These are phyloP conservation scores for Rutidosis leptorrhynchoides DNA, from an alignment of 129 eudicot species.

Conservation along the genomic window DNA sequence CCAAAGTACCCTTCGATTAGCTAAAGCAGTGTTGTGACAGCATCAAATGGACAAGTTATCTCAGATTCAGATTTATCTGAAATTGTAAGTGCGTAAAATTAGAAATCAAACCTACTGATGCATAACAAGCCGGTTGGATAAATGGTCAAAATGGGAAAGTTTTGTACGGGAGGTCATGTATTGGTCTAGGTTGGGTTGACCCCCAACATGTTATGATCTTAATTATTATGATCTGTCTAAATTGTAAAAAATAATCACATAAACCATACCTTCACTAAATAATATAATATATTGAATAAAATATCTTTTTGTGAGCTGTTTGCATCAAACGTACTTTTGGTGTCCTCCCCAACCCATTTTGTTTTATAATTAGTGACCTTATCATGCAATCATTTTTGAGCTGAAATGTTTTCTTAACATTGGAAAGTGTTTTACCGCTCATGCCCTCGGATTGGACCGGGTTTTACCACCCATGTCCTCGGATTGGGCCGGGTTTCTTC, in stretches of 20 bases:
- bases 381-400: no score
- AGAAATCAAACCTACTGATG: background rate
- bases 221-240: background rate
- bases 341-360: no score
- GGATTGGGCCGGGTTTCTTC: no score
- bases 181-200: background rate
- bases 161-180: background rate
- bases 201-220: background rate
- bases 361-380: no score
- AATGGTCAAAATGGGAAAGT: background rate
- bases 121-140: background rate
- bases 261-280: background rate
- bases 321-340: no score
- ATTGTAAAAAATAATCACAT: background rate
- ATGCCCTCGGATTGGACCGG: no score
- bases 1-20: constrained; percentile 15
- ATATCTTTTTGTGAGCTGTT: no score
- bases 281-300: no score
- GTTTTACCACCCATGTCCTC: no score
- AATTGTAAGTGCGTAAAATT: constrained; percentile 49
- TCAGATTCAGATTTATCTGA: constrained; percentile 60
- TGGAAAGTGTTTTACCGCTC: no score
- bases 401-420: no score
- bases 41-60: constrained; percentile 31
- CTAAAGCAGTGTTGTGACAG: constrained; percentile 13